These are phyloP conservation scores for Kluyveromyces aestuarii DNA, from an alignment of 805 yeast genomes.

Conservation along the genomic window DNA sequence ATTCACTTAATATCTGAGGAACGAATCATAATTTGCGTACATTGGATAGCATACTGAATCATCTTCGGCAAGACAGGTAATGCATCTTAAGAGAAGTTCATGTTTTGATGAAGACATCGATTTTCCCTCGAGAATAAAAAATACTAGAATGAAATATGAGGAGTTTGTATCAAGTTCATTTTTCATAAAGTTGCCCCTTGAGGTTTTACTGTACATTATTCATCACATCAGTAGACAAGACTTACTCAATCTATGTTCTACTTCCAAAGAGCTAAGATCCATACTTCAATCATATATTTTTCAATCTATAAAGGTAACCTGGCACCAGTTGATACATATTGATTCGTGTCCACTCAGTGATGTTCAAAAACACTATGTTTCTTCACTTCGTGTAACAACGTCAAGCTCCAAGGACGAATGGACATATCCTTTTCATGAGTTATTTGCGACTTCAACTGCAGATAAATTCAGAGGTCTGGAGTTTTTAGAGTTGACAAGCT, in stretches of 20 bases:
- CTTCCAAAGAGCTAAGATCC: constrained; percentile 7
- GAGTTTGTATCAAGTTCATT: background rate
- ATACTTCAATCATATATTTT: constrained; percentile 10
- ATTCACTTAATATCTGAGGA: too few species aligned
- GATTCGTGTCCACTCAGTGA: constrained; percentile 4
- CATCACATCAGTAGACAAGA: constrained; percentile 7
- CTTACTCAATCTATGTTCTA: constrained; percentile 8
- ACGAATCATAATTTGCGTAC: too few species aligned
- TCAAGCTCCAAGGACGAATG: constrained; percentile 28
- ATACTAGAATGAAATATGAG: background rate
- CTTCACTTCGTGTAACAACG: constrained; percentile 17
- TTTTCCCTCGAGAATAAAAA: background rate
- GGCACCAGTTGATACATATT: constrained; percentile 7
- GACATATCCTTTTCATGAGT: constrained; percentile 25
- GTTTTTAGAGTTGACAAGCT: constrained; percentile 16
- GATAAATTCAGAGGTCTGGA: constrained; percentile 14
- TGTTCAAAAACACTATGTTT: constrained; percentile 12
- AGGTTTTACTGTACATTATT: constrained; percentile 8
- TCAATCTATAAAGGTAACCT: constrained; percentile 8
- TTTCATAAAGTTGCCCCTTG: constrained; percentile 10
- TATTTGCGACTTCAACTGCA: constrained; percentile 9
- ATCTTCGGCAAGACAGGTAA: background rate
- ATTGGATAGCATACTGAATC: too few species aligned
- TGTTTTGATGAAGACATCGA: background rate
- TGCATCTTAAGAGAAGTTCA: background rate